phyloP scores from a whole-genome alignment of 805 yeast species.

The Cyberlindnera euphorbiiphila region DNA sequence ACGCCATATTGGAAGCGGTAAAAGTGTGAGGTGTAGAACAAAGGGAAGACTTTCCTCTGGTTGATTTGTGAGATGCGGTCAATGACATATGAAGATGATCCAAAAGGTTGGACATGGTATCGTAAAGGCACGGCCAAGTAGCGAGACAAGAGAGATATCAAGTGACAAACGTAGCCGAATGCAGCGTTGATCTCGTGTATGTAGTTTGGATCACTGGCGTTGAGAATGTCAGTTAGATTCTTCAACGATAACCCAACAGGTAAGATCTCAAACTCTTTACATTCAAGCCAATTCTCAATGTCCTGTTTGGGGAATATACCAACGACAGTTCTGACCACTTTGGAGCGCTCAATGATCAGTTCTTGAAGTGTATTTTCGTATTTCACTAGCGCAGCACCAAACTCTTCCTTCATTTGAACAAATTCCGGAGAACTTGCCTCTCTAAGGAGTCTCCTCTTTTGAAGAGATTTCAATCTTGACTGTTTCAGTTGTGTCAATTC shows the following conservation, averaged over 20 bases:
- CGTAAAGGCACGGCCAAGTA: slow-evolving; percentile 35
- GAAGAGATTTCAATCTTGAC: slow-evolving; percentile 8
- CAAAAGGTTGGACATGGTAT: slow-evolving; percentile 37
- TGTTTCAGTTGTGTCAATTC: slow-evolving; percentile 12
- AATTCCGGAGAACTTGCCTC: not conserved
- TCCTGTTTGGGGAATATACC: slow-evolving; percentile 32
- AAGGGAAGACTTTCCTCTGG: slow-evolving; percentile 34
- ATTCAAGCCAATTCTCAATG: slow-evolving; percentile 19
- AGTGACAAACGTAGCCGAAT: slow-evolving; percentile 34
- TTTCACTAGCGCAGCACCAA: slow-evolving; percentile 11
- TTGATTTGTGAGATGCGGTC: slow-evolving; percentile 34
- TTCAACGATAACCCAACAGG: slow-evolving; percentile 19
- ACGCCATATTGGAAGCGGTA: slow-evolving; percentile 39
- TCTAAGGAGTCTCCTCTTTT: slow-evolving; percentile 1
- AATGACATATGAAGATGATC: slow-evolving; percentile 37
- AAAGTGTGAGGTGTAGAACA: slow-evolving; percentile 36
- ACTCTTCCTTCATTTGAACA: slow-evolving; percentile 14
- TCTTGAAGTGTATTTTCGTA: slow-evolving; percentile 19
- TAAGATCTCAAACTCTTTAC: slow-evolving; percentile 27
- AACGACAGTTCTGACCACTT: slow-evolving; percentile 23
- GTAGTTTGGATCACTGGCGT: slow-evolving; percentile 11
- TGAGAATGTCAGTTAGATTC: slow-evolving; percentile 13
- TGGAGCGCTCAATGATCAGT: slow-evolving; percentile 17
- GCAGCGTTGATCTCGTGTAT: slow-evolving; percentile 30
- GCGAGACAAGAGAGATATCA: slow-evolving; percentile 30